Percentiles rank a stretch among this genome's conserved stretches.
These are phyloP conservation scores for Aspergillus proliferans DNA, from an alignment of 2,329 filamentous ascomycete genomes.

Conservation along the genomic window DNA sequence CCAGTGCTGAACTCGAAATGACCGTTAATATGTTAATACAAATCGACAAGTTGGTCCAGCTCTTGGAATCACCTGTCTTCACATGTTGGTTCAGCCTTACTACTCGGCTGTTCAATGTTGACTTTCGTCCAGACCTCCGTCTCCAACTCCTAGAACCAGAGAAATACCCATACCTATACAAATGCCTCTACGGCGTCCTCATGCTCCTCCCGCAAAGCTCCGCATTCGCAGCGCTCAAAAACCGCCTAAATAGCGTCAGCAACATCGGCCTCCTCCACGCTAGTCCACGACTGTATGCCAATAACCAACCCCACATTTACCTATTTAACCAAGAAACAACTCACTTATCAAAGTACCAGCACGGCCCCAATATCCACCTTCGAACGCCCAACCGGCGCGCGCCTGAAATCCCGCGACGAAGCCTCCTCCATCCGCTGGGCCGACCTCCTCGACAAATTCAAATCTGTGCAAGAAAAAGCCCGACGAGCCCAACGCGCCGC, in stretches of 20 bases:
- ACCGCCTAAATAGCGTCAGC: conserved; percentile 91
- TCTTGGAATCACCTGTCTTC: conserved; percentile 95
- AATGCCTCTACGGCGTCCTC: conserved; percentile 91
- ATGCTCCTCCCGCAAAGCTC: conserved; percentile 99
- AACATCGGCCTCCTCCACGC: conserved; percentile 93
- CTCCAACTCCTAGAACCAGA: conserved; percentile 94
- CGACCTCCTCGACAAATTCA: conserved; percentile 92
- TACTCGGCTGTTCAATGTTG: conserved; percentile 5
- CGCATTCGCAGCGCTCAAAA: conserved; percentile 93
- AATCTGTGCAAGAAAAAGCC: conserved; percentile 79
- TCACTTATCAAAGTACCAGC: conserved; percentile 18
- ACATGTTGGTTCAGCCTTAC: conserved; percentile 62
- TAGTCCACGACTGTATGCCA: conserved; percentile 62
- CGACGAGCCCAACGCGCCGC: conserved; percentile 58
- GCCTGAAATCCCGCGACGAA: conserved; percentile 76
- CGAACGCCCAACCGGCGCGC: conserved; percentile 60
- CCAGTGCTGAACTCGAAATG: conserved; percentile 91
- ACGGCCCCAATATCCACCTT: conserved; percentile 43
- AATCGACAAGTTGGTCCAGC: conserved; percentile 94
- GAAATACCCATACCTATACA: conserved; percentile 90
- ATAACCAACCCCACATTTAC: conserved; percentile 31
- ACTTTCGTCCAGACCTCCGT: conserved; percentile 63
- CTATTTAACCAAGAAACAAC: background rate
- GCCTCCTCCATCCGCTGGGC: conserved; percentile 74
- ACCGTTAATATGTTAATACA: conserved; percentile 98